Evolutionary conservation across 257 asterid species (phyloP).

Genomic region (Ajuga chamaepitys): DNA sequence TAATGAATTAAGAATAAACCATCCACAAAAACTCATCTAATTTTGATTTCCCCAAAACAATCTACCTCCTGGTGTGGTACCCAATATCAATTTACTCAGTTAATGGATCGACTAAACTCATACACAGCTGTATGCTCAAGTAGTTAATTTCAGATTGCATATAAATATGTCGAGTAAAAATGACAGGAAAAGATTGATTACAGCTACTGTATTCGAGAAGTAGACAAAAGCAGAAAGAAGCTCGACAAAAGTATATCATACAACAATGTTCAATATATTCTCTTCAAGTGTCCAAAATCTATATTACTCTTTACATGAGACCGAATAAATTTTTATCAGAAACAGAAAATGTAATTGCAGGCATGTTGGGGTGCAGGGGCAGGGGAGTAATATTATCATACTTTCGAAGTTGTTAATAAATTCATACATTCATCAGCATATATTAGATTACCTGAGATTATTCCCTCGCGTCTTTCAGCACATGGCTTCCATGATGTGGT

Average conservation of each 20-base stretch:
- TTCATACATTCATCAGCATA: not conserved
- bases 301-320: not conserved
- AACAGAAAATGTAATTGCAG: not conserved
- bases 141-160: no score
- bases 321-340: not conserved
- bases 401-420: not conserved
- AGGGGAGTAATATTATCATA: not conserved
- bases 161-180: no score
- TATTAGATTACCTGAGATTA: slow-evolving; percentile 52
- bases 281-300: not conserved
- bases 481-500: slow-evolving; percentile 98
- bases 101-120: no score
- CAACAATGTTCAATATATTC: not conserved
- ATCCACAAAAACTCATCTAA: no score
- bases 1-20: not conserved
- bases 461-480: slow-evolving; percentile 70
- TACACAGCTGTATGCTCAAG: no score
- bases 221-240: not conserved
- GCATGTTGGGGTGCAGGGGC: no score
- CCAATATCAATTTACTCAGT: no score
- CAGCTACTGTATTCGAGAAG: not conserved
- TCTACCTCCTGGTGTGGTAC: no score
- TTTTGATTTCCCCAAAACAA: no score
- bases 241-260: not conserved
- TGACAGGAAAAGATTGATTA: not conserved